Evolutionary conservation across 2,329 filamentous ascomycete species (phyloP), one percentile per base, ranked within the genome.

Genomic region (Penicillium hesseltinei): DNA sequence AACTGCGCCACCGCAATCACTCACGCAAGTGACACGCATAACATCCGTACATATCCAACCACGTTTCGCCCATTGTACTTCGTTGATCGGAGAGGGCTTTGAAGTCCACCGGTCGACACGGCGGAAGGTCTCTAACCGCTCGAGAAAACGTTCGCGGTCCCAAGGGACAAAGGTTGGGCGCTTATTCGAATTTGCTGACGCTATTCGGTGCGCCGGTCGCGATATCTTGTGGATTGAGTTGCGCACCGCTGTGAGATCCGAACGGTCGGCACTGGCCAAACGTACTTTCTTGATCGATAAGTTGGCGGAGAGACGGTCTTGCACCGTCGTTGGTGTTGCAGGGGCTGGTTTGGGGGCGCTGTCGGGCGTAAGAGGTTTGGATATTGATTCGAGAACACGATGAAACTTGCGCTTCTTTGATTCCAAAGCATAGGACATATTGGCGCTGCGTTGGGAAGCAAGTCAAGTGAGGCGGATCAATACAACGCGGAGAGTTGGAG

Each of bases 41-140:
- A 87, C 86, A 66, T 88, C 88, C 45, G 89, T 86, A 68, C 93
- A 97, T 4, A 88, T 82, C 93, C 94, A 99, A 0, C 93, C 93
- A 57, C 90, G 81, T 78, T 93, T 96, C 0, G 92, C 92, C 94
- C 94, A 99, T 72, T 92, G 89, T 8, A 97, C 87, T 75, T 97
- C 94, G 70, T 86, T 91, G 66, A 97, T 87, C 35, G 81, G 82
- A 51, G 92, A 85, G 0, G 94, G 92, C 72, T 97, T 97, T 0
- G 91, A 89, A n/a, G 90, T 89, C 93, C 93, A 99, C 71, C 89
- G 85, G 53, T 91, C 94, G 47, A 97, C 87, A 64, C 93, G 91
- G 69, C 93, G 89, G 71, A 96, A 99, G 0, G 91, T 95, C 59
- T 88, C 88, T 29, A 99, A 80, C 25, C 94, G 81, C 66, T 84